Conservation (phyloP, 1,284 basidiomycete species). For the Pseudozyma tsukubaensis region DNA sequence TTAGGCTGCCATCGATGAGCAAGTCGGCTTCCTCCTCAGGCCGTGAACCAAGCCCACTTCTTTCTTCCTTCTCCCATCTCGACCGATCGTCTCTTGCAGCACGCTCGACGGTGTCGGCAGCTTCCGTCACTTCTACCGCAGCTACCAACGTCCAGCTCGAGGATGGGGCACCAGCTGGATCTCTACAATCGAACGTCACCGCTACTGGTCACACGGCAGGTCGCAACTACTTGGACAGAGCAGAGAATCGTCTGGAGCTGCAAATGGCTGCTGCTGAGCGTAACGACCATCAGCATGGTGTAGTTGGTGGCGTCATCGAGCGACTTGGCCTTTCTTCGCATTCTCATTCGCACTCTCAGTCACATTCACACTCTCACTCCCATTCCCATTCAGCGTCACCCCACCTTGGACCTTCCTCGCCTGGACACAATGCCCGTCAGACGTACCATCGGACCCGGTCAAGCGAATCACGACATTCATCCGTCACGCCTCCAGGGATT, state of each 20-base stretch:
- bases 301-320: constrained; percentile 46
- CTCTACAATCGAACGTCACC: constrained; percentile 37
- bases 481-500: not conserved
- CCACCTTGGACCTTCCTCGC: constrained; percentile 12
- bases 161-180: constrained; percentile 21
- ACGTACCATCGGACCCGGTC: constrained; percentile 22
- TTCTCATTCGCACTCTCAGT: constrained; percentile 8
- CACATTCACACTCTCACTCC: not conserved
- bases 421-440: constrained; percentile 10
- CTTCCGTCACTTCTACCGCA: constrained; percentile 31
- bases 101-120: constrained; percentile 33
- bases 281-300: constrained; percentile 49
- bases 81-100: constrained; percentile 26
- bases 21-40: constrained; percentile 22
- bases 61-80: constrained; percentile 13
- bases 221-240: constrained; percentile 19
- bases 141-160: constrained; percentile 46
- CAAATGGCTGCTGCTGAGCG: constrained; percentile 50
- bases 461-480: constrained; percentile 23
- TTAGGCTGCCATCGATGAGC: constrained; percentile 21
- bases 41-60: constrained; percentile 27
- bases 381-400: constrained; percentile 17
- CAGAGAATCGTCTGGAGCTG: constrained; percentile 39
- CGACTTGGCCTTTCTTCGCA: constrained; percentile 31
- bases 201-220: constrained; percentile 38